Base-by-base conservation (phyloP, 2,329 filamentous ascomycete species). In the Xylaria multiplex region DNA sequence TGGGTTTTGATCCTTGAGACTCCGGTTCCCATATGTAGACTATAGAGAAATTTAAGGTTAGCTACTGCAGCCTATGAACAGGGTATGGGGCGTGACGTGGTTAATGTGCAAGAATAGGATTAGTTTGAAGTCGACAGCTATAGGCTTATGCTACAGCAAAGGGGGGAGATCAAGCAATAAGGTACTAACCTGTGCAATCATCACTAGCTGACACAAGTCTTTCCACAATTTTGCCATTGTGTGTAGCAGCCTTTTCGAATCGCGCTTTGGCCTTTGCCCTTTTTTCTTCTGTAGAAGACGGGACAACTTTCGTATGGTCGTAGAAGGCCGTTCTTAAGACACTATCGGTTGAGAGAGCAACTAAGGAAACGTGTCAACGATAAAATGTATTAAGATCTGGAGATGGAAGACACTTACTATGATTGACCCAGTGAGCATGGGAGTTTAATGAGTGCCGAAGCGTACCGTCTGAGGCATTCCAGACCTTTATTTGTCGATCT, bases 371-470 rank as follows among this genome's bases (percentile, higher is more conserved):
- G 16, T 57, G 63, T 67, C 13, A 67, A 22, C 11, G 9, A 2
- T 27, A 32, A 32, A n/a, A 43, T 46, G 27, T 27, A 3, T 27
- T 27, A 27, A 27, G 27, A 27, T 27, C 27, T 27, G 27, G 27
- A 52, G 37, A 35, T 37, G n/a, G 19, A 22, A 19, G 30, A 63
- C 8, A 60, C 67, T 46, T 67, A 69, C 67, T 86, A 75, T 97
- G 93, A 77, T 99, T 99, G 35, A 99, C 92, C 88, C 95, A 97
- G 77, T 98, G 96, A 0, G 92, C 93, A 77, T 99, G 96, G 1
- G 91, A 85, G 22, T 87, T 88, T 8, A 98, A 82, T 0, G 91
- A 94, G 77, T 96, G 92, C 59, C 93, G 83, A 24, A 97, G 82
- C 2, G 90, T 93, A 35, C 95, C 96, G 69, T 91, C 89, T 45